phyloP scores from a whole-genome alignment of 2,329 filamentous ascomycete species.

The Metarhizium guizhouense region DNA sequence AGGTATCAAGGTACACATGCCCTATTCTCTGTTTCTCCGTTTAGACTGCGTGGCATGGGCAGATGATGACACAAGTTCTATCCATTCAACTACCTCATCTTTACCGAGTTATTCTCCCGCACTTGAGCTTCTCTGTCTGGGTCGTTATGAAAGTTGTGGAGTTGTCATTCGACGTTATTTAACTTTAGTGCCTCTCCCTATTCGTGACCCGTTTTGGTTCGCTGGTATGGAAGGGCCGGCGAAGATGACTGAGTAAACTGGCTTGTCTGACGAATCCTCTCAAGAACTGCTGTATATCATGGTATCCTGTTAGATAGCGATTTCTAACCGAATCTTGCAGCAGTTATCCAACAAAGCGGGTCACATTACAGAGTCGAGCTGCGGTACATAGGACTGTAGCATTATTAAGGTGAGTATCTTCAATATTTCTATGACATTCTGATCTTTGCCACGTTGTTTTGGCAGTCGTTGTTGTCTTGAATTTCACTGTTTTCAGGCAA shows the following conservation, averaged over 20 bases:
- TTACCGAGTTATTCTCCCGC: constrained; percentile 64
- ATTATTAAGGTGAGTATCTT: background rate
- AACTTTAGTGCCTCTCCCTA: constrained; percentile 45
- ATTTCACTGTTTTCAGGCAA: background rate
- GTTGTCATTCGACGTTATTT: constrained; percentile 49
- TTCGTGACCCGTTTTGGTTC: constrained; percentile 47
- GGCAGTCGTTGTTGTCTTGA: too few relatives aligned
- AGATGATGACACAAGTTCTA: constrained; percentile 49
- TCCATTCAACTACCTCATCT: constrained; percentile 66
- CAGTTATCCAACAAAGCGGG: background rate
- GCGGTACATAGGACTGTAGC: background rate
- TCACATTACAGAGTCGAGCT: background rate
- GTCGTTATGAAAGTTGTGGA: constrained; percentile 66
- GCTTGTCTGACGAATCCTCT: constrained; percentile 44
- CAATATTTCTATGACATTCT: background rate
- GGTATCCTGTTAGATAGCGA: background rate
- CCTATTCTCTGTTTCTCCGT: background rate
- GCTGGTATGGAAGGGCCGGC: constrained; percentile 40
- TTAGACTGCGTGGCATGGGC: background rate
- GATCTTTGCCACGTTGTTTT: background rate
- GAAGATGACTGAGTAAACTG: constrained; percentile 58
- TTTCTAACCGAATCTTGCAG: background rate
- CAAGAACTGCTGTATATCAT: background rate
- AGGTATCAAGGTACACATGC: background rate
- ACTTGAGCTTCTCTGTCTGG: constrained; percentile 42